Base-by-base conservation (phyloP, 208 protist species). In the Crithidia bombi region DNA sequence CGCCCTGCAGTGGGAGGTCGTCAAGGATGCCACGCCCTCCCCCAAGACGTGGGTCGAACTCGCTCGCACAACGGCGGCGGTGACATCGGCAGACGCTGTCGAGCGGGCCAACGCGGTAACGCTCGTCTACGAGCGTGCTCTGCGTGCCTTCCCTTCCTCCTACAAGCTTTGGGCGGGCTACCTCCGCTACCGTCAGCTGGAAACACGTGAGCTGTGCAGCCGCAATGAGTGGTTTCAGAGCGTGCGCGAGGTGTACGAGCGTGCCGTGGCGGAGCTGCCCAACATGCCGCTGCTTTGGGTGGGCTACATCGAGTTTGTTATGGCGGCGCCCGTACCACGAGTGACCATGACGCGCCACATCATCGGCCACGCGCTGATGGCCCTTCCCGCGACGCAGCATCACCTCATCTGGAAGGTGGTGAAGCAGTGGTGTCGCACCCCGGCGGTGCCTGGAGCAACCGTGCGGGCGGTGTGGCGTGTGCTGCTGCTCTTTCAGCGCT, bases 131-230 rank as follows among this genome's bases (percentile, higher is more conserved):
- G 91, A 96, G 63, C 83, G 91, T 14, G 86, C 88, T 2, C 33
- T 94, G 14, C 78, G 87, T 7, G 84, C 81, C 4, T 82, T 90
- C 25, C 75, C 85, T 17, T 82, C 81, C 19, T 96, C 90, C 10
- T 96, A 92, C 72, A 96, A 94, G 65, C 74, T 96, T 14, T 96
- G 91, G 89, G 75, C 55, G 63, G 68, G 64, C 28, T 96, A 96
- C 54, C 77, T 94, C 46, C 38, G 61, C 25, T 91, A 87, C 50
- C 69, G 90, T 26, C 61, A 71, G n/a, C 71, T 82, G 1, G 66
- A 91, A 6, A 92, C 86, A 1, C 15, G 30, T 7, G 65, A 67
- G 2, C 17, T 92, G 19, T 87, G 81, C 46, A 65, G 75, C 35
- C 70, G 81, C 21, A 78, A 85, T 55, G 88, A 94, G 46, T 90